Evolutionary conservation across 2,329 filamentous ascomycete genomes (phyloP).

Genomic region (Orbilia ellipsospora): DNA sequence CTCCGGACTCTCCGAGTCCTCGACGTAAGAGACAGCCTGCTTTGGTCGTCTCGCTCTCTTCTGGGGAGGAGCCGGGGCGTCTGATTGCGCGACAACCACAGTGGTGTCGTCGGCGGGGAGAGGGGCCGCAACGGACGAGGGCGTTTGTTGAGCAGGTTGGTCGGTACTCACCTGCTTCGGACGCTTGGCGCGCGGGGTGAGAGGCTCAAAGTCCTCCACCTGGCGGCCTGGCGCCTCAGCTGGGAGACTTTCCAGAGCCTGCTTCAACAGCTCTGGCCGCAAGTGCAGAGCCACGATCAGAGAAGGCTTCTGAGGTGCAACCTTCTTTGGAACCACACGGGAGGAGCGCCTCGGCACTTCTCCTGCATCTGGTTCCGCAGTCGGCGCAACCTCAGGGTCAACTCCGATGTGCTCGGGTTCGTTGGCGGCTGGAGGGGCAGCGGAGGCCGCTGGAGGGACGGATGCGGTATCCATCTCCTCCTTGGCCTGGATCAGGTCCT

Average conservation of each 20-base stretch:
- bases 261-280: constrained; percentile 20
- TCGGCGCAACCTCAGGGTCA: constrained; percentile 15
- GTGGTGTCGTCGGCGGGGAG: background rate
- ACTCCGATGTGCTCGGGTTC: constrained; percentile 29
- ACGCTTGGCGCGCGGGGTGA: constrained; percentile 26
- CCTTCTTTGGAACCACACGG: constrained; percentile 47
- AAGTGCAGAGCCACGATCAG: constrained; percentile 28
- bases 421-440: constrained; percentile 14
- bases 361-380: constrained; percentile 27
- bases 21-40: constrained; percentile 3
- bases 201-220: constrained; percentile 20
- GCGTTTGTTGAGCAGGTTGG: constrained; percentile 12
- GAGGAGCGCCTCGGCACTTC: constrained; percentile 47
- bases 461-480: constrained; percentile 16
- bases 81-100: background rate
- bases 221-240: constrained; percentile 13
- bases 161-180: constrained; percentile 24
- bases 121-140: background rate
- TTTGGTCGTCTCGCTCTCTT: constrained; percentile 40
- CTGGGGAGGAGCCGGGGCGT: constrained; percentile 15
- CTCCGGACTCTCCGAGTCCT: constrained; percentile 13
- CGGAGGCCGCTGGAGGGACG: background rate
- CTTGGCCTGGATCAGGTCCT: constrained; percentile 28
- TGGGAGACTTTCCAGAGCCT: background rate
- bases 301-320: constrained; percentile 28